Percentiles rank a stretch among this genome's conserved stretches.
Conservation (phyloP, 78 protist genomes). For the Dictyostelium discoideum region DNA sequence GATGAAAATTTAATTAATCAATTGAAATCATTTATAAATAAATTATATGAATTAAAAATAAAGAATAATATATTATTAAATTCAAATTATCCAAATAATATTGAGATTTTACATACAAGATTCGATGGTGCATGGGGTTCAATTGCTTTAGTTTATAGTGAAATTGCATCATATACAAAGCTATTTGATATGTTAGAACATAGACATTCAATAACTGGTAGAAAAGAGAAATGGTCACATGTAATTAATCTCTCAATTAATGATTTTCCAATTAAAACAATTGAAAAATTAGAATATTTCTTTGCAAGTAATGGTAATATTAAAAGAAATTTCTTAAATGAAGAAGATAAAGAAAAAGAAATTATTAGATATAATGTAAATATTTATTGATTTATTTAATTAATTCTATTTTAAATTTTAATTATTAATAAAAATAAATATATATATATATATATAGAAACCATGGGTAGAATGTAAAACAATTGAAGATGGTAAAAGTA, state of each 20-base stretch:
- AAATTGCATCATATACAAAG: background rate
- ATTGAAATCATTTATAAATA: background rate
- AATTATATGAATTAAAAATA: background rate
- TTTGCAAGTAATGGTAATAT: background rate
- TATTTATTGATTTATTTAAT: too few relatives aligned
- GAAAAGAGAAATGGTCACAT: constrained; percentile 4
- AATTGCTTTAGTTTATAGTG: constrained; percentile 34
- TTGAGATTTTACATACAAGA: background rate
- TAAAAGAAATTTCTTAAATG: background rate
- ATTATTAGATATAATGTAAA: background rate
- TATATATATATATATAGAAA: background rate
- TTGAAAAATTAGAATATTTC: background rate
- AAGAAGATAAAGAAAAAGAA: background rate
- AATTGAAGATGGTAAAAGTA: background rate
- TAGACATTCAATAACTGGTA: background rate
- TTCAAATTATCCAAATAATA: background rate
- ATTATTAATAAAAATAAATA: too few relatives aligned
- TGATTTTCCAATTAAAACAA: constrained; percentile 38
- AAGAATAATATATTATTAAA: background rate
- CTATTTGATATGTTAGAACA: constrained; percentile 31
- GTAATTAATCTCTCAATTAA: constrained; percentile 52
- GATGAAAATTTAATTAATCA: background rate
- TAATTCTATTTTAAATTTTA: too few relatives aligned
- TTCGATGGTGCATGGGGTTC: constrained; percentile 43
- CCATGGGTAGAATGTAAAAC: constrained; percentile 25